Evolutionary conservation across 2,329 filamentous ascomycete genomes (phyloP).

Genomic region (Albifimbria verrucaria): DNA sequence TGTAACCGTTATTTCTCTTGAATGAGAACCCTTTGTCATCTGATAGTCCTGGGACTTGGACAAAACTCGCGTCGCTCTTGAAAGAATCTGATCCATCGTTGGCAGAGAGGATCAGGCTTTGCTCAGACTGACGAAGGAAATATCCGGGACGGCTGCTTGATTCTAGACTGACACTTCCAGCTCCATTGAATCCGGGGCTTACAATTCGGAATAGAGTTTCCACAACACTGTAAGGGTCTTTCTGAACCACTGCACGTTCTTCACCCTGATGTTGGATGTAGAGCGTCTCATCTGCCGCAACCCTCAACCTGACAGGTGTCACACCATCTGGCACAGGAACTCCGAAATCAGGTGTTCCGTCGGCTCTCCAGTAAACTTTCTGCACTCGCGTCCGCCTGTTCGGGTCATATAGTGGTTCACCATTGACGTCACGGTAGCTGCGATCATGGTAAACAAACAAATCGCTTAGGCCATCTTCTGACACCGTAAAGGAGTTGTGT

Average conservation of each 20-base stretch:
- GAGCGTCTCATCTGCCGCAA: slow-evolving; percentile 4
- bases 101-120: slow-evolving; percentile 7
- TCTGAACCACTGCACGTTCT: not conserved
- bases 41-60: slow-evolving; percentile 15
- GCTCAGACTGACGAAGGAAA: slow-evolving; percentile 10
- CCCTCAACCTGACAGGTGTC: slow-evolving; percentile 17
- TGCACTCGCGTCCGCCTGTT: slow-evolving; percentile 24
- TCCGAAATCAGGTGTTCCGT: slow-evolving; percentile 25
- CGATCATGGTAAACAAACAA: slow-evolving; percentile 23
- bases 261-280: slow-evolving; percentile 12
- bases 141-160: slow-evolving; percentile 17
- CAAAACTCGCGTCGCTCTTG: slow-evolving; percentile 13
- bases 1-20: not conserved
- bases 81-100: slow-evolving; percentile 7
- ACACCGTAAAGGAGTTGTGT: slow-evolving; percentile 24
- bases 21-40: slow-evolving; percentile 25
- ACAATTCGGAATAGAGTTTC: slow-evolving; percentile 21
- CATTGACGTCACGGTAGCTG: slow-evolving; percentile 21
- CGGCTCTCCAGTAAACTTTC: slow-evolving; percentile 25
- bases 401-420: slow-evolving; percentile 20
- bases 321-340: slow-evolving; percentile 20
- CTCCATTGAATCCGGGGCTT: slow-evolving; percentile 16
- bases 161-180: slow-evolving; percentile 18
- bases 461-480: slow-evolving; percentile 24
- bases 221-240: slow-evolving; percentile 2